Base-by-base conservation (phyloP, 2,329 filamentous ascomycete species). In the Fusarium ambrosium region DNA sequence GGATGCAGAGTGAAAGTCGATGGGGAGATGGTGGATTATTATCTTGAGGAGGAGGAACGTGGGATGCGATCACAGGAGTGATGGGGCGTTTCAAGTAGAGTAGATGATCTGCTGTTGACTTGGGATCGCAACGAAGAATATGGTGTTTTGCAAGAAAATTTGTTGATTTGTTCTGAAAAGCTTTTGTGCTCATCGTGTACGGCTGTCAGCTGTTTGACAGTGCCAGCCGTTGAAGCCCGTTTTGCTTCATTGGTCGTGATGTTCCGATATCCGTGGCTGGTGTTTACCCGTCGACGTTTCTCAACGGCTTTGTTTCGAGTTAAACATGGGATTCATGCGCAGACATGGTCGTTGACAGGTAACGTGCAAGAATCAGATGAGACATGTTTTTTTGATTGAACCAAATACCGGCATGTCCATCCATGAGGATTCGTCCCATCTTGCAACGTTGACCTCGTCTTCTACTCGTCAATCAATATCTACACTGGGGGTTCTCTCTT, bases 11-110 rank as follows among this genome's bases (percentile, higher is more conserved):
- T 22, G 13, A 45, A 65, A 34, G 48, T 20, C 16, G 34, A 48
- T 45, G 39, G 32, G 32, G n/a, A 13, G 53, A 39, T 39, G 27
- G 22, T 51, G 36, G 62, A 18, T 56, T 68, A 55, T 29, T 60
- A 59, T 43, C 27, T 20, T 36, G 62, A 51, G 27, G 59, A 39
- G 48, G 65, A 59, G 62, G 59, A 37, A 51, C 36, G 43, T 55
- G n/a, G 41, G 48, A 72, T 65, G 39, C 61, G 62, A 73, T 74
- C 71, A 73, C 36, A 62, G 56, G 56, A 65, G 71, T 65, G 71
- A 70, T 56, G 66, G 62, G 69, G 62, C 9, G 76, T 78, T 78
- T 78, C 76, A 78, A 68, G 70, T 78, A 64, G 69, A 78, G 67
- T 73, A 56, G 37, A 71, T 29, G 18, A 18, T 22, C 61, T 27